Percentiles rank a stretch among this genome's conserved stretches.
Conservation (phyloP, 1,284 basidiomycete species). For the Paramarasmius palmivorus region DNA sequence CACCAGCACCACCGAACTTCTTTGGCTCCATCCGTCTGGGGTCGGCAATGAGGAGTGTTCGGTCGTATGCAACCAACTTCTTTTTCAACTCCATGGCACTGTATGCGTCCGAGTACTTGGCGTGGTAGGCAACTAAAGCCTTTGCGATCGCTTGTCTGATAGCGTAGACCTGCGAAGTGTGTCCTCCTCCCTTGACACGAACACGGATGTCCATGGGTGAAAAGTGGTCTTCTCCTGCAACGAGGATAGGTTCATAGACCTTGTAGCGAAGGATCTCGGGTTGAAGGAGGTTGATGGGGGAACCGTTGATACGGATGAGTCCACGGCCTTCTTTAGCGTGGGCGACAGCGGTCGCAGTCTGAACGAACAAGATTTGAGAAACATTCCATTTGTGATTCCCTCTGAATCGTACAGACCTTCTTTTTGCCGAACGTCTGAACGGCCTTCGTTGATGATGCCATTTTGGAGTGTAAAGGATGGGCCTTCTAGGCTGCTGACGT, state of each 20-base stretch:
- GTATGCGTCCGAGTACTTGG: conserved; percentile 98
- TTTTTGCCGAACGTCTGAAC: conserved; percentile 99
- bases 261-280: conserved; percentile 97
- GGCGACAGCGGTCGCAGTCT: conserved; percentile 97
- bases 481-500: conserved; percentile 11
- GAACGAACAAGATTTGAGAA: conserved; percentile 13
- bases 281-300: conserved; percentile 93
- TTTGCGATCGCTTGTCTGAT: conserved; percentile 99
- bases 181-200: conserved; percentile 98
- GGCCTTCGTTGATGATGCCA: conserved; percentile 80
- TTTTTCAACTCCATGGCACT: conserved; percentile 97
- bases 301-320: conserved; percentile 96
- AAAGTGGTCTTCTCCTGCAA: conserved; percentile 86
- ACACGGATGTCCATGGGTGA: conserved; percentile 93
- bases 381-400: background rate
- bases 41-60: conserved; percentile 95
- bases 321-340: conserved; percentile 97
- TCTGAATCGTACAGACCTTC: conserved; percentile 63
- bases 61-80: conserved; percentile 93
- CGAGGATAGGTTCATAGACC: conserved; percentile 95
- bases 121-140: conserved; percentile 97
- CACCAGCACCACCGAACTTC: conserved; percentile 98
- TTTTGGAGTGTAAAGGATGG: conserved; percentile 36
- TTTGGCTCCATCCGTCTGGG: conserved; percentile 99
- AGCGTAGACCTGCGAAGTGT: conserved; percentile 98